Percentiles rank a stretch among this genome's conserved stretches.
Conservation (phyloP, 306 rosid genomes). For the Macrotyloma uniflorum region DNA sequence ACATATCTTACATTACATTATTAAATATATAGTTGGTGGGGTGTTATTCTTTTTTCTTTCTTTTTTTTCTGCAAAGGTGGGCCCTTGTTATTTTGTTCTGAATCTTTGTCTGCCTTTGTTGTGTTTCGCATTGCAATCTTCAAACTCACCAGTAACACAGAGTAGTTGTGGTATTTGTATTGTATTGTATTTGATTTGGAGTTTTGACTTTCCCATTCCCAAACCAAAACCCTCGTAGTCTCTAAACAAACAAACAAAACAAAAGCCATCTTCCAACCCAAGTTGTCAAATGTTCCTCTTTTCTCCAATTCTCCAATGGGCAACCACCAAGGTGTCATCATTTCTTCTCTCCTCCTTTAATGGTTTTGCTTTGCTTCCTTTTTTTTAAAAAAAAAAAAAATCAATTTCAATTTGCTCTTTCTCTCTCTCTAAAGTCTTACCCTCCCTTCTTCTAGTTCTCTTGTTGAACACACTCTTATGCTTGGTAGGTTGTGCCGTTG, state of each 20-base stretch:
- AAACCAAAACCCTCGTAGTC: constrained; percentile 8
- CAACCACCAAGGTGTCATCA: constrained; percentile 60
- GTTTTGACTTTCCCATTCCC: constrained; percentile 39
- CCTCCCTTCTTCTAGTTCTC: constrained; percentile 44
- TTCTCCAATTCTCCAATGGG: constrained; percentile 40
- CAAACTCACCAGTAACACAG: constrained; percentile 10
- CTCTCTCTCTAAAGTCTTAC: constrained; percentile 8
- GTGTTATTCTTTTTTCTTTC: not conserved
- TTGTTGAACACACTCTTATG: constrained; percentile 60
- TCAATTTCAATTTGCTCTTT: not conserved
- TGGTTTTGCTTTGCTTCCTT: constrained; percentile 55
- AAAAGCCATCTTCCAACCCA: constrained; percentile 67
- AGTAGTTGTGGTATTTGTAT: constrained; percentile 29
- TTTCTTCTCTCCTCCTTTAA: constrained; percentile 47
- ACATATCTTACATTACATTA: constrained; percentile 24
- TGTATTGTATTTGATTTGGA: constrained; percentile 12
- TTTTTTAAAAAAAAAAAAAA: not conserved
- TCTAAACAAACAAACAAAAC: constrained; percentile 44
- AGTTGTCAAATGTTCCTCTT: constrained; percentile 50
- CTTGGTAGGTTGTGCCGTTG: constrained; percentile 81
- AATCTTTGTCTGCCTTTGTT: constrained; percentile 38
- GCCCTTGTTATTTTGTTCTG: constrained; percentile 33
- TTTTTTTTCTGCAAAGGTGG: constrained; percentile 17
- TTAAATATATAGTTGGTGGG: constrained; percentile 19
- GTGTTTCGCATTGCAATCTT: constrained; percentile 17